Base-by-base conservation (phyloP, 352 stramenopile species). In the Globisporangium orthogonon region DNA sequence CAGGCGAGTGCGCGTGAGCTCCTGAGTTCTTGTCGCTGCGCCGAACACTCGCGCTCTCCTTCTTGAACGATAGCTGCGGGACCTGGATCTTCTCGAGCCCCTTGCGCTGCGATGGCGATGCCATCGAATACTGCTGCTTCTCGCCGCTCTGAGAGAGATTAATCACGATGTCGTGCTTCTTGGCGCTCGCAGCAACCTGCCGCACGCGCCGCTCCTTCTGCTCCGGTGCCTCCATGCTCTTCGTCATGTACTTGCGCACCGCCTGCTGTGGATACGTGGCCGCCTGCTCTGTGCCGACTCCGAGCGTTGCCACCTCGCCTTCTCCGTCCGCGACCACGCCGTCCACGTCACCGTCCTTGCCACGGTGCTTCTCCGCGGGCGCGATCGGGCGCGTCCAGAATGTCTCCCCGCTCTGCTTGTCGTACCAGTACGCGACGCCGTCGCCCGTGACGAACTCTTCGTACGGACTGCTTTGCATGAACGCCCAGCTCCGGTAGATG, bases 401-500 rank as follows among this genome's bases (percentile, higher is more conserved):
- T 4, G 92, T 98, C 61, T 96, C 76, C 2, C 89, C 91, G 3
- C 54, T 83, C 13, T 72, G 62, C 50, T 79, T 80, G 56, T 90
- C 73, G 47, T 89, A 92, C 91, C 89, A 98, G 66, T 98, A 98
- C 6, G 89, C 72, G 17, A 98, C 69, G 13, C 92, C 91, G 51
- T 97, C 89, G 35, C 93, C 86, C 1, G 89, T 97, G 54, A 76
- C 61, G 62, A 97, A 98, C 70, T 97, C 88, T 51, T 98, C 88
- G 45, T 86, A 91, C 5, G 76, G 69, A 30, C 71, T 70, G 33
- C 63, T 73, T 67, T 98, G 94, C 67, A 91, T 82, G 63, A 96
- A 98, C 4, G 82, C 86, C 88, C 90, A 98, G 43, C 86, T 97
- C 2, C 94, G 77, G 54, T 98, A 97, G 6, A 98, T 79, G 13